Percentiles rank a stretch among this genome's conserved stretches.
Evolutionary conservation across 164 flowering plant genomes (phyloP).

Genomic region (Tinospora cordifolia): DNA sequence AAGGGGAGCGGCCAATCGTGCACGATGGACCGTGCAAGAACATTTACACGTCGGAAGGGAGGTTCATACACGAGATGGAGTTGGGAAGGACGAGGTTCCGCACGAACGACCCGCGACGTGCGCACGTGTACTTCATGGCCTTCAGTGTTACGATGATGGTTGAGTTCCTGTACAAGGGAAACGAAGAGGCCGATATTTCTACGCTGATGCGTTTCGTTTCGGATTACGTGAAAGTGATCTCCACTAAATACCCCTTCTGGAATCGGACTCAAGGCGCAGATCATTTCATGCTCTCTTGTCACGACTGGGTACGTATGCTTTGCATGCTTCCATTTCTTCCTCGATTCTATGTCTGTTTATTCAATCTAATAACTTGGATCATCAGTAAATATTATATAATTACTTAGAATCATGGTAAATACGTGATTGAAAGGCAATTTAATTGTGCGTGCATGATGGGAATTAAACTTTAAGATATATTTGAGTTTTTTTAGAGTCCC

Average conservation of each 20-base stretch:
- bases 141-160: constrained; percentile 60
- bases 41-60: constrained; percentile 62
- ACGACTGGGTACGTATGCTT: constrained; percentile 96
- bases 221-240: constrained; percentile 50
- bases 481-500: too few species aligned
- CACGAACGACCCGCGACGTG: constrained; percentile 29
- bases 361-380: too few species aligned
- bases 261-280: constrained; percentile 64
- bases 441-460: too few species aligned
- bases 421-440: too few species aligned
- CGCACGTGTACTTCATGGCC: constrained; percentile 61
- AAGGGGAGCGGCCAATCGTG: constrained; percentile 60
- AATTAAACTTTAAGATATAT: too few species aligned
- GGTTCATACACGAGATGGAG: constrained; percentile 65
- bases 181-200: constrained; percentile 19
- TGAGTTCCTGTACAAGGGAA: constrained; percentile 36
- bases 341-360: too few species aligned
- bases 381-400: too few species aligned
- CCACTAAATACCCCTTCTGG: constrained; percentile 68
- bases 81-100: constrained; percentile 28
- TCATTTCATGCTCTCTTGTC: constrained; percentile 83
- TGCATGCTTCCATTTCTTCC: too few species aligned
- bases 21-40: constrained; percentile 73
- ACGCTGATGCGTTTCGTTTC: constrained; percentile 33
- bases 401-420: too few species aligned